Base-by-base conservation (phyloP, 768 basidiomycete genomes). In the Grammothele lineata region DNA sequence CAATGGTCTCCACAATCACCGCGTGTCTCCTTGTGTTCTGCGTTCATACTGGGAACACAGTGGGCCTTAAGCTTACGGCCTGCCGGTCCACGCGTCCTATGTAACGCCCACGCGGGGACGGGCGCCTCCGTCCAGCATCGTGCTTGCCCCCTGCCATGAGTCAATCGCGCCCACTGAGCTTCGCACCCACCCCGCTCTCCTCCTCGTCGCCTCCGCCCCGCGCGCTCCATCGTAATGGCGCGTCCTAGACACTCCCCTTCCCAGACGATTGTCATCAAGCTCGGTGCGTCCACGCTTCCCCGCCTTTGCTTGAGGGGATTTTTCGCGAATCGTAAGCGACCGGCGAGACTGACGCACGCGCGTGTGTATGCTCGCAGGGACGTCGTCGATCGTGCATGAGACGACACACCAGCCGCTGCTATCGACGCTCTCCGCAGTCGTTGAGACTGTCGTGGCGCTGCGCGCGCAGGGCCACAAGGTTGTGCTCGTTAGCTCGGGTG, bases 351-450 rank as follows among this genome's bases (percentile, higher is more conserved):
- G 12, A 47, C 30, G 23, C 34, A 12, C 19, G 34, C 26, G 38
- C 19, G 41, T 19, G 15, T 37, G 11, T 18, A 11, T 37, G 21
- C 24, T n/a, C 24, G 19, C 51, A 91, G 94, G 96, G 45, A 92
- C 93, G 1, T 95, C 96, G 0, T 97, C 94, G 8, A 98, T 99
- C 65, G 89, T 98, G 7, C 90, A 94, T 66, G 90, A 96, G 65
- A 83, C 78, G 42, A 95, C 95, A 0, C 91, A 95, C 59, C 83
- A 92, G 56, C 93, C 95, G 0, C 75, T 96, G 18, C 75, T 99
- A 1, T 90, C 94, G 3, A 89, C 87, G 3, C 77, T 99, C 23
- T 96, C 95, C 0, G 82, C 90, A 0, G 75, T 98, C 37, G 93
- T 94, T 25, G 95, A 99, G 66, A 91, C 92, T 0, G 91, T 92